A percentile compares a stretch with the other conserved stretches of the same genome.
phyloP scores from a whole-genome alignment of 352 stramenopile genomes.

The Aphanomyces euteiches region DNA sequence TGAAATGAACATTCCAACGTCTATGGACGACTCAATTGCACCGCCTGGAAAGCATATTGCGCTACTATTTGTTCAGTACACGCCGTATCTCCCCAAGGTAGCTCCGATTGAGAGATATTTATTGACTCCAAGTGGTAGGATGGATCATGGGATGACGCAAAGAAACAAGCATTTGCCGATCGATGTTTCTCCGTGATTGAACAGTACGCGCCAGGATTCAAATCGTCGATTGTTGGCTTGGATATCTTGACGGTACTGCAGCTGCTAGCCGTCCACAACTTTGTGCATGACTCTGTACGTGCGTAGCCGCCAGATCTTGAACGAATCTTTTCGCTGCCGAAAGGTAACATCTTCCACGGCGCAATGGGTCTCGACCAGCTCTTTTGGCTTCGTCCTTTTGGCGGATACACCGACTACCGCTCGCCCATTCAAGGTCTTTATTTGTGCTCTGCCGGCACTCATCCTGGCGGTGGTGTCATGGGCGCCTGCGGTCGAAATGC shows the following conservation, averaged over 20 bases:
- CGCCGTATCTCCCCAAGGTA: constrained; percentile 80
- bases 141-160: constrained; percentile 69
- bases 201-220: constrained; percentile 83
- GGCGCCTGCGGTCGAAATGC: constrained; percentile 83
- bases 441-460: constrained; percentile 77
- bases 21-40: constrained; percentile 71
- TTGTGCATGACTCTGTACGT: background rate
- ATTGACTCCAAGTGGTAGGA: constrained; percentile 38
- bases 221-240: constrained; percentile 70
- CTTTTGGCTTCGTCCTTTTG: constrained; percentile 83
- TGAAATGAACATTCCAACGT: constrained; percentile 90
- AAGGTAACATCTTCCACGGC: constrained; percentile 89
- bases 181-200: constrained; percentile 86
- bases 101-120: background rate
- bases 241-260: constrained; percentile 78
- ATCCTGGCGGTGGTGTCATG: constrained; percentile 90
- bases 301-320: constrained; percentile 80
- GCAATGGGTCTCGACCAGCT: constrained; percentile 89
- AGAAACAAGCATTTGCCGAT: constrained; percentile 75
- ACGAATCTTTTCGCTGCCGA: constrained; percentile 78
- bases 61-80: constrained; percentile 89
- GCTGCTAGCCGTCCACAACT: background rate
- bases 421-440: constrained; percentile 79
- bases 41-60: constrained; percentile 85
- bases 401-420: constrained; percentile 79